Percentiles rank a stretch among this genome's conserved stretches.
Conservation (phyloP, 352 stramenopile species). For the Pythium grandisporangium region DNA sequence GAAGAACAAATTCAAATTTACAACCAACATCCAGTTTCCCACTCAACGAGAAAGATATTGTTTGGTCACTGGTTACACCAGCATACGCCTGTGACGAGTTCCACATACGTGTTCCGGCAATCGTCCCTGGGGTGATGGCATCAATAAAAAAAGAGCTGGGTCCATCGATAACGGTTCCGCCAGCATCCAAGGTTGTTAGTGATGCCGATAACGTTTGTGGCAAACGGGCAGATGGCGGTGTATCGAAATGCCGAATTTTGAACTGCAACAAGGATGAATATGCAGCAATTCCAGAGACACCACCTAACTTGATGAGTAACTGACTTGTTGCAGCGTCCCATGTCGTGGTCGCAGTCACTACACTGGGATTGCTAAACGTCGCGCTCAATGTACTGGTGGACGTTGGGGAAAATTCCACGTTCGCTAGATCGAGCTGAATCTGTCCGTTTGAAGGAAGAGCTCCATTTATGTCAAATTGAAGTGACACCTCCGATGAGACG, state of each 20-base stretch:
- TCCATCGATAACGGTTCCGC: constrained; percentile 36
- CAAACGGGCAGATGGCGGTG: constrained; percentile 25
- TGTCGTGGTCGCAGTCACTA: constrained; percentile 6
- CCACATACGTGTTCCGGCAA: constrained; percentile 43
- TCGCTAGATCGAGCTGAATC: constrained; percentile 25
- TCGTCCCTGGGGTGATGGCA: constrained; percentile 23
- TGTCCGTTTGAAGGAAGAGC: constrained; percentile 23
- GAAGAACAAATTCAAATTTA: constrained; percentile 32
- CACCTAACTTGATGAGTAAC: constrained; percentile 12
- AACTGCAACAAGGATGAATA: constrained; percentile 21
- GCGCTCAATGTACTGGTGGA: constrained; percentile 13
- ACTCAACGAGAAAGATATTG: constrained; percentile 29
- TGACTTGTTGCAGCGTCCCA: constrained; percentile 16
- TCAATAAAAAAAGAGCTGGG: constrained; percentile 31
- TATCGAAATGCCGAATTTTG: constrained; percentile 25
- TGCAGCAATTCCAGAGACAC: constrained; percentile 14
- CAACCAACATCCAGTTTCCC: constrained; percentile 25
- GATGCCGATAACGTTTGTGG: constrained; percentile 10
- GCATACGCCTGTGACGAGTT: constrained; percentile 21
- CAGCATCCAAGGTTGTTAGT: constrained; percentile 30
- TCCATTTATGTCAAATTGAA: constrained; percentile 41
- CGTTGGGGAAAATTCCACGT: constrained; percentile 23
- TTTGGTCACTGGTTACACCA: constrained; percentile 40
- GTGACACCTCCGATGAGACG: constrained; percentile 24
- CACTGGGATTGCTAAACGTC: constrained; percentile 15